Percentiles rank a stretch among this genome's conserved stretches.
Evolutionary conservation across 2,329 filamentous ascomycete genomes (phyloP).

Genomic region (Claviceps humidiphila): DNA sequence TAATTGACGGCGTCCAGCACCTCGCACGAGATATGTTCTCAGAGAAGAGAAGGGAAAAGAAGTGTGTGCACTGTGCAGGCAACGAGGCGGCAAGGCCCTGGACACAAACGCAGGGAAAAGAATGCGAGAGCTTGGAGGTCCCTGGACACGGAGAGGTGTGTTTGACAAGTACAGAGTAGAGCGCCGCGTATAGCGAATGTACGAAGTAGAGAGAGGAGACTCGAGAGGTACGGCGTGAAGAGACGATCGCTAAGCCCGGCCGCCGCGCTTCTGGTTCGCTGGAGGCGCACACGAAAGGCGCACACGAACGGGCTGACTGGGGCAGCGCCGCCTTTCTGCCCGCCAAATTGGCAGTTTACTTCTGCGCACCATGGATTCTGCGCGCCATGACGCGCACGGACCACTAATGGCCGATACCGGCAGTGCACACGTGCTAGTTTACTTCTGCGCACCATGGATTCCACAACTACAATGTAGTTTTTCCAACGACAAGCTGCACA

Average conservation of each 20-base stretch:
- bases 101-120: neutral
- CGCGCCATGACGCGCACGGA: no score
- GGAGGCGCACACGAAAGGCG: constrained; percentile 2
- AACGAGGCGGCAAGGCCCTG: neutral
- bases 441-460: no score
- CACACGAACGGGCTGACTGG: neutral
- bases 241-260: constrained; percentile 10
- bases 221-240: constrained; percentile 4
- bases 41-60: neutral
- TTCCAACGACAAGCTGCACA: no score
- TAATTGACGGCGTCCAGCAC: no score
- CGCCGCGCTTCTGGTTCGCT: constrained; percentile 9
- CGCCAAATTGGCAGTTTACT: neutral
- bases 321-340: neutral
- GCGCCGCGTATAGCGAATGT: no score
- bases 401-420: no score
- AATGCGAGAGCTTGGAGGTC: neutral
- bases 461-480: no score
- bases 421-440: no score
- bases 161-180: constrained; percentile 2
- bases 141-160: neutral
- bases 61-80: no score
- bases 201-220: neutral
- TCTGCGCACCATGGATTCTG: no score
- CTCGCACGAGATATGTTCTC: no score